Base-by-base conservation (phyloP, 2,329 filamentous ascomycete genomes). In the Pseudogymnoascus verrucosus region DNA sequence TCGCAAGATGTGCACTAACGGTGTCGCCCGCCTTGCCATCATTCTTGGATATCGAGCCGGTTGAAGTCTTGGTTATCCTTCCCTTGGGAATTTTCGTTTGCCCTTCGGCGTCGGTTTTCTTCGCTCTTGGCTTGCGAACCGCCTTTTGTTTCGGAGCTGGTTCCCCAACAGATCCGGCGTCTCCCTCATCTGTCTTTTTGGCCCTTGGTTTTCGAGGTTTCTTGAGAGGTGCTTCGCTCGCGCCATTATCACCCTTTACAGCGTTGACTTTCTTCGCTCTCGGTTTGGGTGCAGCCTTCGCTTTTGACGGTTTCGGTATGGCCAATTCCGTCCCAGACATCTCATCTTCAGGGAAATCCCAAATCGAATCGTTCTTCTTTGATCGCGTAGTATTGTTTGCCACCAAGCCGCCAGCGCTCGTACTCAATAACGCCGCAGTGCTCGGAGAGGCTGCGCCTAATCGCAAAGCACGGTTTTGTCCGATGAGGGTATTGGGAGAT, bases 381-480 rank as follows among this genome's bases (percentile, higher is more conserved):
- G 60, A 60, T 7, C 54, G 8, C 42, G 11, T 11, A 11, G 59
- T 40, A 23, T 61, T 36, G 5, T 40, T 61, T 61, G 21, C 5
- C 59, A 1, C 72, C 73, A 5, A 72, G 74, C 60, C 70, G 69
- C 68, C 75, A 26, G 79, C 78, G 64, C 74, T 80, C 2, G 77
- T 77, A 62, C 82, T 82, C 0, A 74, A 72, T 10, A 68, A 70
- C 14, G 69, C 66, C 1, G 74, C 75, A 68, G 76, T 69, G 14
- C 72, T 66, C 4, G 79, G 74, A 37, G 79, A 75, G 3, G 76
- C 68, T 1, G 73, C 67, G 2, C 51, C 28, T 14, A 28, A 4
- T 31, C 51, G 28, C 51, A 34, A 57, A 57, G 51, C 10, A 34
- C 11, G 28, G 51, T 19, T 57, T 21, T 57, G 51, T 57, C 51